Evolutionary conservation across 768 basidiomycete species (phyloP).

Genomic region (Pleurotus ostreatus): DNA sequence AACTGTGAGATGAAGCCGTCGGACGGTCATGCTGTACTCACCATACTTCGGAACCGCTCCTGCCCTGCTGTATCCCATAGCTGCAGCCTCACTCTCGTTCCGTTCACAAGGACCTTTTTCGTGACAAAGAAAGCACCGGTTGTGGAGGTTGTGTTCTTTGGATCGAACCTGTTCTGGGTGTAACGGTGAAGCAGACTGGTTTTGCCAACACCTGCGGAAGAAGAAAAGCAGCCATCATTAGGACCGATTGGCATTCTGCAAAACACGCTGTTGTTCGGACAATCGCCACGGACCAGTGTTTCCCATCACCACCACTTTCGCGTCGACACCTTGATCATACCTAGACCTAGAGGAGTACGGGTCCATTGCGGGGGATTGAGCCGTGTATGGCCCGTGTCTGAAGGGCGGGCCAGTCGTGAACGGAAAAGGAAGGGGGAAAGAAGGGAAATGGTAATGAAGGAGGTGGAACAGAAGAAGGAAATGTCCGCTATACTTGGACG

Average conservation of each 20-base stretch:
- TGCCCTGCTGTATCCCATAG: conserved; percentile 95
- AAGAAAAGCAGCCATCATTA: not conserved
- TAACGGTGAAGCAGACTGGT: conserved; percentile 88
- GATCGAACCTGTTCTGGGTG: conserved; percentile 87
- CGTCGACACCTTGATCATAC: conserved; percentile 85
- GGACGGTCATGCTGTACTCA: conserved; percentile 25
- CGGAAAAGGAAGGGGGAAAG: conserved; percentile 35
- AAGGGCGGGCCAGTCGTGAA: conserved; percentile 33
- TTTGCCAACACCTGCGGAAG: conserved; percentile 76
- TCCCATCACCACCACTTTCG: conserved; percentile 95
- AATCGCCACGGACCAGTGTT: conserved; percentile 42
- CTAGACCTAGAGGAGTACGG: conserved; percentile 57
- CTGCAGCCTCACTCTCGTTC: conserved; percentile 81
- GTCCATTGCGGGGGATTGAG: conserved; percentile 54
- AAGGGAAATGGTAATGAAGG: conserved; percentile 24
- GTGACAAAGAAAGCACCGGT: conserved; percentile 93
- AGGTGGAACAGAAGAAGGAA: conserved; percentile 26
- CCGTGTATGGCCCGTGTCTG: conserved; percentile 35
- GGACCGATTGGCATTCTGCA: not conserved
- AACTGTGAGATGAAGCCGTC: too few relatives aligned
- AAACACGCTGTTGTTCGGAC: not conserved
- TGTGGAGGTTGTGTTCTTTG: conserved; percentile 84
- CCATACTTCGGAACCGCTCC: conserved; percentile 90
- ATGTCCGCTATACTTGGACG: conserved; percentile 19
- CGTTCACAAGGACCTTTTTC: conserved; percentile 85